Conservation (phyloP, 192 early-diverging fungal species). For the Coemansia sp. region DNA sequence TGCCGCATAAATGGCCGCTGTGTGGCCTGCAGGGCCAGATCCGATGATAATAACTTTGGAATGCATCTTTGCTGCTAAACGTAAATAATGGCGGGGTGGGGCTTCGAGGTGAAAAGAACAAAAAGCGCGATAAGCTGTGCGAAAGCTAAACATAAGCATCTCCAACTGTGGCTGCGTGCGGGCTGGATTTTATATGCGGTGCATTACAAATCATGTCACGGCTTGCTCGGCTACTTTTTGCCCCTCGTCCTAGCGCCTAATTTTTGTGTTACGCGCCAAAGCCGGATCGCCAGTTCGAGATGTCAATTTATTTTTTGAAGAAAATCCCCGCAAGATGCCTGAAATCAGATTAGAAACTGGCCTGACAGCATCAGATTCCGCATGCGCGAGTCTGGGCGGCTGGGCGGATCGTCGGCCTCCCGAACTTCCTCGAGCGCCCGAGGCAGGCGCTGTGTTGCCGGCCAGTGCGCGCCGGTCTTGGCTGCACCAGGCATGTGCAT, state of each 20-base stretch:
- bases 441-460: constrained; percentile 23
- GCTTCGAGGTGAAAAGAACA: not conserved
- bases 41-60: constrained; percentile 72
- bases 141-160: not conserved
- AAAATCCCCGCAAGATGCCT: not conserved
- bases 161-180: not conserved
- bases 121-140: not conserved
- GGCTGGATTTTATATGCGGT: not conserved
- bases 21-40: constrained; percentile 96
- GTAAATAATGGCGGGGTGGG: not conserved
- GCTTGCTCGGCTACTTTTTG: not conserved
- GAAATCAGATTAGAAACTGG: constrained; percentile 37
- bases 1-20: constrained; percentile 93
- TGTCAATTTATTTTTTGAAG: no score
- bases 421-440: constrained; percentile 29
- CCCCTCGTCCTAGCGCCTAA: not conserved
- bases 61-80: constrained; percentile 28
- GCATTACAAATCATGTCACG: constrained; percentile 5
- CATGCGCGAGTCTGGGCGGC: constrained; percentile 50
- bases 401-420: constrained; percentile 26
- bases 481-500: not conserved
- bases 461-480: not conserved
- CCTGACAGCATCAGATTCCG: constrained; percentile 50
- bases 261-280: no score
- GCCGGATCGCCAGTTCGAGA: no score